Percentiles rank a stretch among this genome's conserved stretches.
Evolutionary conservation across 1,139 yeast species (phyloP).

Genomic region (Diutina pseudorugosa): DNA sequence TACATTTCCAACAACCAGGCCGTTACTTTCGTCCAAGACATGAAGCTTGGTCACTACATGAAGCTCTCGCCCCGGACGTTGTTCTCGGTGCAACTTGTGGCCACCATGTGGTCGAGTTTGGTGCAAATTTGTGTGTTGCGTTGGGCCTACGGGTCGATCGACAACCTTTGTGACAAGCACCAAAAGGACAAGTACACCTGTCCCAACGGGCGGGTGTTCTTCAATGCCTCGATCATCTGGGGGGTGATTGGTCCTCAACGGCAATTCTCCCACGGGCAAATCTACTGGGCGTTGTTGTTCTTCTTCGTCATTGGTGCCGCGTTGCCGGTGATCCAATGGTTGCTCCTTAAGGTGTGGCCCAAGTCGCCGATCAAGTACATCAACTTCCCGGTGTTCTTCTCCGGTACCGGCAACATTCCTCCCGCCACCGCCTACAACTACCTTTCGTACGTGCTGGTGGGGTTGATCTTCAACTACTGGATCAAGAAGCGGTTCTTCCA

Average conservation of each 20-base stretch:
- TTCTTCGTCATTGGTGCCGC: slow-evolving; percentile 27
- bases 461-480: slow-evolving; percentile 36
- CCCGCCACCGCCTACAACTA: slow-evolving; percentile 36
- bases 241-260: slow-evolving; percentile 51
- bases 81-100: slow-evolving; percentile 34
- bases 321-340: slow-evolving; percentile 31
- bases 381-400: slow-evolving; percentile 37
- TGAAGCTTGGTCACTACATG: slow-evolving; percentile 45
- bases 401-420: slow-evolving; percentile 36
- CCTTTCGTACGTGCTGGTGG: slow-evolving; percentile 28
- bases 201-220: slow-evolving; percentile 36
- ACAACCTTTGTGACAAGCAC: slow-evolving; percentile 32
- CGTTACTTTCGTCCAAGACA: slow-evolving; percentile 39
- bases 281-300: slow-evolving; percentile 31
- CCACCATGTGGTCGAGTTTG: slow-evolving; percentile 33
- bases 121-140: slow-evolving; percentile 34
- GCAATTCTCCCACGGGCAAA: slow-evolving; percentile 20
- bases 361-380: slow-evolving; percentile 30
- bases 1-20: slow-evolving; percentile 45
- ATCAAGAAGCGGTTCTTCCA: slow-evolving; percentile 31
- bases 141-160: slow-evolving; percentile 29
- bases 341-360: slow-evolving; percentile 36
- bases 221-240: slow-evolving; percentile 50
- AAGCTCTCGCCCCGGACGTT: slow-evolving; percentile 34
- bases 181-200: slow-evolving; percentile 29